Conservation (phyloP, 2,329 filamentous ascomycete species). For the Bipolaris oryzae region DNA sequence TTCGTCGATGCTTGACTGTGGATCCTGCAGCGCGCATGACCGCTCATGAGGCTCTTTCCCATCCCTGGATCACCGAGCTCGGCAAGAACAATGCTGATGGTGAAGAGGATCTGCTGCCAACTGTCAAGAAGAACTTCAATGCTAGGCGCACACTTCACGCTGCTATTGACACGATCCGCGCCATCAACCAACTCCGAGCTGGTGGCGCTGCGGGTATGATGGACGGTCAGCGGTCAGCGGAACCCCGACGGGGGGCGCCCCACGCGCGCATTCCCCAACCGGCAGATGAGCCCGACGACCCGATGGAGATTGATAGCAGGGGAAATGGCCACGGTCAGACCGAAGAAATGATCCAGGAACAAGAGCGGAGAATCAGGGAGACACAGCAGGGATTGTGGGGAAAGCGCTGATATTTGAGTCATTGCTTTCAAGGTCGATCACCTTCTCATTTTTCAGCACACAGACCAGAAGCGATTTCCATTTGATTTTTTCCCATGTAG, state of each 20-base stretch:
- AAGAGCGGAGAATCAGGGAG: slow-evolving; percentile 65
- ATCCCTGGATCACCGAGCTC: slow-evolving; percentile 68
- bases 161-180: slow-evolving; percentile 70
- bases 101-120: slow-evolving; percentile 64
- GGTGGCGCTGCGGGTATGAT: slow-evolving; percentile 64
- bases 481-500: slow-evolving; percentile 1
- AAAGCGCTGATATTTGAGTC: slow-evolving; percentile 28
- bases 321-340: slow-evolving; percentile 67
- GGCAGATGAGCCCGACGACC: slow-evolving; percentile 40
- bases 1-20: slow-evolving; percentile 87
- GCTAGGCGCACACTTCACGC: slow-evolving; percentile 68
- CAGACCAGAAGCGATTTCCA: slow-evolving; percentile 1
- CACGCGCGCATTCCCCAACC: slow-evolving; percentile 44
- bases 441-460: slow-evolving; percentile 1
- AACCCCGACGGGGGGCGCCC: slow-evolving; percentile 54
- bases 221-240: slow-evolving; percentile 64
- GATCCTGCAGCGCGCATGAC: slow-evolving; percentile 89
- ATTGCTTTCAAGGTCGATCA: neutral
- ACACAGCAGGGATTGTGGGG: slow-evolving; percentile 64
- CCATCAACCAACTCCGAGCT: slow-evolving; percentile 70
- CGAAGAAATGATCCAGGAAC: slow-evolving; percentile 65
- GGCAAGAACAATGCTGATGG: slow-evolving; percentile 52
- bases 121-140: slow-evolving; percentile 74
- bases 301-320: slow-evolving; percentile 60
- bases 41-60: slow-evolving; percentile 74